These are phyloP conservation scores for Pezicula rhizophila DNA, from an alignment of 2,329 filamentous ascomycete species.

Conservation along the genomic window DNA sequence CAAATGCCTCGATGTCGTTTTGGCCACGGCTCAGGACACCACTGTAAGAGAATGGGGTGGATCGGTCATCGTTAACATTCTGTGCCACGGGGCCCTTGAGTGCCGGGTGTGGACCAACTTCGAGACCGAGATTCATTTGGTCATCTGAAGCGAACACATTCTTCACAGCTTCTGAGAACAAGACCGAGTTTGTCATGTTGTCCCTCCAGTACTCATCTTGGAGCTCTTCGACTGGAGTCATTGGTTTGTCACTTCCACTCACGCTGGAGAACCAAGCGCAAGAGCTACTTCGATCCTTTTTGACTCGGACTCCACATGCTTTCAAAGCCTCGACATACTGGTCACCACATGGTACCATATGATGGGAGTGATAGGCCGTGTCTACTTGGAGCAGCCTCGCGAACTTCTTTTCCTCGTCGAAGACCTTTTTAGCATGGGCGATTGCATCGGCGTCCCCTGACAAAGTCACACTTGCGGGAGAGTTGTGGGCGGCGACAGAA, in stretches of 20 bases:
- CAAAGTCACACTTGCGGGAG: constrained; percentile 11
- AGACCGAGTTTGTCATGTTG: constrained; percentile 37
- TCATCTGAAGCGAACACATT: constrained; percentile 3
- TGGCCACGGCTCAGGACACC: constrained; percentile 8
- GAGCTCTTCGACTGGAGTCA: constrained; percentile 15
- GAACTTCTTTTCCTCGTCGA: constrained; percentile 3
- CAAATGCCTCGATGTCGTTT: constrained; percentile 6
- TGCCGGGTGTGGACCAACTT: constrained; percentile 19
- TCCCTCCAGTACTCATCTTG: constrained; percentile 30
- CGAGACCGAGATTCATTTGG: constrained; percentile 9
- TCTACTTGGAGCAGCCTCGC: neutral
- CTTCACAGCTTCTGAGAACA: constrained; percentile 34
- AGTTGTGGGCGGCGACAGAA: constrained; percentile 23
- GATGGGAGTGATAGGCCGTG: constrained; percentile 18
- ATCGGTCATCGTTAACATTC: constrained; percentile 9
- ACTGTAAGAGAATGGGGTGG: constrained; percentile 6
- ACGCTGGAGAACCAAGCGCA: constrained; percentile 15
- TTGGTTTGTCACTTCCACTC: neutral
- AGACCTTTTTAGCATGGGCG: neutral
- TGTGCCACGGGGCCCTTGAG: constrained; percentile 14
- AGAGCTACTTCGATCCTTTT: neutral
- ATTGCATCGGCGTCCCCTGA: constrained; percentile 8
- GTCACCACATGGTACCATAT: constrained; percentile 16
- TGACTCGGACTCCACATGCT: constrained; percentile 7
- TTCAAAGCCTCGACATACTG: constrained; percentile 10